Base-by-base conservation (phyloP, 768 basidiomycete species). In the Symmetrospora coprosmae region DNA sequence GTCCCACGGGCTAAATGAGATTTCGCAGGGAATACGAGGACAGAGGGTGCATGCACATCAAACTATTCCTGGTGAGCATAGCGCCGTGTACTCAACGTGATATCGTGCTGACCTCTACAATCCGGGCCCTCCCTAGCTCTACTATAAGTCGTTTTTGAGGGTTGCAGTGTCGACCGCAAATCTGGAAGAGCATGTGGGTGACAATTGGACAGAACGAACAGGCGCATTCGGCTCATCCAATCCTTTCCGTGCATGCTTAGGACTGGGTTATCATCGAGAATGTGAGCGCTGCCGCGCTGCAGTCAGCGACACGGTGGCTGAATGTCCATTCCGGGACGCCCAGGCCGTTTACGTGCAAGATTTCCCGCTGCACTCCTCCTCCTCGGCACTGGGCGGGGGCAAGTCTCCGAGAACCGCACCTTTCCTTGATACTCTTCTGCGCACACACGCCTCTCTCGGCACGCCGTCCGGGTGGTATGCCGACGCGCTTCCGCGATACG, bases 261-360 rank as follows among this genome's bases (percentile, higher is more conserved):
- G 55, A 58, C 23, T 58, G 55, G 55, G 8, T 43, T 13, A 58
- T 27, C 25, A 58, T 58, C 23, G 55, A 58, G 16, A 58, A 58
- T 31, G 49, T 50, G 6, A 50, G 49, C 8, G 14, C n/a, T n/a
- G 28, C 28, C n/a, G n/a, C n/a, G n/a, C 11, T 45, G 19, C 6
- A 7, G 6, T n/a, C 11, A n/a, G 28, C n/a, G 43, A 6, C 43
- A 19, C 43, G 6, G 28, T 11, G 43, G 19, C 28, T 11, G 28
- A 47, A 23, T 7, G 13, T 13, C 3, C 9, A 7, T 33, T n/a
- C n/a, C n/a, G n/a, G n/a, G n/a, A n/a, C 6, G 5, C 9, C 16
- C 49, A 50, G 49, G 55, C 55, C 43, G 55, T 58, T 43, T 58
- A 58, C 41, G 55, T 58, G n/a, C 55, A 58, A 19, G 55, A 58